A percentile compares a stretch with the other conserved stretches of the same genome.
Evolutionary conservation across 305 asterid genomes (phyloP).

Genomic region (Fraxinus dipetala): DNA sequence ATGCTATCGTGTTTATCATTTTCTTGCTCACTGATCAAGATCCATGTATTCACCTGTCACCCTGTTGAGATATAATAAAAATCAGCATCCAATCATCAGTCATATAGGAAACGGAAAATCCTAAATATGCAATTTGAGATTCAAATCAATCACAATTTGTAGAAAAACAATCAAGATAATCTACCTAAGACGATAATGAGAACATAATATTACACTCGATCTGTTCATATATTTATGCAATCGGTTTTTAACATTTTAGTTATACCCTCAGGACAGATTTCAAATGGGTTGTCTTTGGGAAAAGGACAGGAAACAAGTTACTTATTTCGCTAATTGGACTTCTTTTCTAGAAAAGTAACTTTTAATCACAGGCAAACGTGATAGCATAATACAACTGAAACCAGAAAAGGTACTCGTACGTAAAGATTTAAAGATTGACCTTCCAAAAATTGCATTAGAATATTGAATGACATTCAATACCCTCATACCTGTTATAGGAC

Average conservation of each 20-base stretch:
- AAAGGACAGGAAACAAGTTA: background rate
- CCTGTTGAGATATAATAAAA: slow-evolving; percentile 33
- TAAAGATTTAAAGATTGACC: background rate
- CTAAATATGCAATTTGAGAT: background rate
- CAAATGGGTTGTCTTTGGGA: background rate
- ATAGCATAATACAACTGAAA: background rate
- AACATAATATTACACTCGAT: background rate
- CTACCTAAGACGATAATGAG: background rate
- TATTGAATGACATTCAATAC: background rate
- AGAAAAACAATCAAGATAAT: background rate
- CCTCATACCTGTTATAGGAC: slow-evolving; percentile 65
- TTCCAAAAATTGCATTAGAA: background rate
- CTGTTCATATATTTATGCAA: background rate
- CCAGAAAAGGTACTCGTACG: background rate
- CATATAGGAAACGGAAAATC: background rate
- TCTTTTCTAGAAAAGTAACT: background rate
- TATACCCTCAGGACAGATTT: background rate
- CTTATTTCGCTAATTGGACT: background rate
- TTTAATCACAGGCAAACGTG: background rate
- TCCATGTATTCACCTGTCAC: slow-evolving; percentile 74
- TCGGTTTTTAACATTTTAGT: background rate
- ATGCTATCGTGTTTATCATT: background rate
- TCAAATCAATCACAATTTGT: background rate
- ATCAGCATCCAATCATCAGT: background rate
- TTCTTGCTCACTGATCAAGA: slow-evolving; percentile 31